Base-by-base conservation (phyloP, 164 flowering plant genomes). In the Dillenia turbinata region DNA sequence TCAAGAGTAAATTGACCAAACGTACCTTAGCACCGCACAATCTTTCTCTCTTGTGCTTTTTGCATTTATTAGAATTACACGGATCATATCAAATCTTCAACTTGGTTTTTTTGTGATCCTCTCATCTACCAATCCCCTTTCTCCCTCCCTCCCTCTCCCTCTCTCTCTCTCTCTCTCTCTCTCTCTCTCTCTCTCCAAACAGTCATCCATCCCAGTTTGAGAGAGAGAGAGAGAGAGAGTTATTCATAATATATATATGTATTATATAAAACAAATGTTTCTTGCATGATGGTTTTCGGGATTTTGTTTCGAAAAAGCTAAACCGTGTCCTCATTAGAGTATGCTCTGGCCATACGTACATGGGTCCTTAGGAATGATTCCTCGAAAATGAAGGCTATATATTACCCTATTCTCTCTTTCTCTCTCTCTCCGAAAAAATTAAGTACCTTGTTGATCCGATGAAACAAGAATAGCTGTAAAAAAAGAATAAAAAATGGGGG, bases 271-370 rank as follows among this genome's bases (percentile, higher is more conserved):
- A 40, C 54, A 44, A 12, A 40, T 44, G 44, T 15, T 12, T 12
- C 47, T 57, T 47, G 12, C 54, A 52, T 16, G 12, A 17, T 8
- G 15, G 12, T 57, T 58, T 17, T 59, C n/a, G 49, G 6, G 40
- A 33, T 12, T 52, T 55, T 71, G 73, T 44, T 19, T 4, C 45
- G 59, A 40, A 76, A 76, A 76, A 76, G 80, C 71, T 53, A 65
- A 73, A 67, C 74, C 70, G 26, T 77, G 75, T 77, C 80, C 80
- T 61, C 62, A 65, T 70, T 77, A 66, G 61, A 49, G 52, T 12
- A 50, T 26, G 33, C 33, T 26, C 48, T n/a, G 40, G 53, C 48
- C 15, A 46, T 52, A 57, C 48, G 56, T 44, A 57, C 51, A 47
- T 43, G 68, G 69, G 66, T 61, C 75, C 63, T 60, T 48, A 47